These are phyloP conservation scores for Vicia faba DNA, from an alignment of 306 rosid species.

Conservation along the genomic window DNA sequence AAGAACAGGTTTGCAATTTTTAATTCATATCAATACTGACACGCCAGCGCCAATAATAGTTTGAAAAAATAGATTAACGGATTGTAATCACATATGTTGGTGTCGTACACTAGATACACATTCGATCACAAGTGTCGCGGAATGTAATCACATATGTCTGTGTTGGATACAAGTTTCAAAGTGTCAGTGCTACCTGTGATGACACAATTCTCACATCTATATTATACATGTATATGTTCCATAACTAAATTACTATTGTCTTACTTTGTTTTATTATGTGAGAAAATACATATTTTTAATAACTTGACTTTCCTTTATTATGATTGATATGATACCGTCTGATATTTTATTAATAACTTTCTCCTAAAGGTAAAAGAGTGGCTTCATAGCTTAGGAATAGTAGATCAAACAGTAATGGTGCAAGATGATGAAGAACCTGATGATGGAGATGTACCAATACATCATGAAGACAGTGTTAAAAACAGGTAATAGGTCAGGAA, in stretches of 20 bases:
- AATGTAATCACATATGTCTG: background rate
- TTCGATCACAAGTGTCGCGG: background rate
- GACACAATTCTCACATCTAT: constrained; percentile 3
- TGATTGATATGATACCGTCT: constrained; percentile 24
- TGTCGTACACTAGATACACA: background rate
- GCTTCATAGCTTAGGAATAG: constrained; percentile 85
- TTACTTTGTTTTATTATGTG: constrained; percentile 28
- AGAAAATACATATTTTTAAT: constrained; percentile 17
- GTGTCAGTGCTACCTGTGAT: background rate
- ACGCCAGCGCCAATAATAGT: background rate
- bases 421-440: constrained; percentile 89
- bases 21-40: background rate
- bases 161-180: background rate
- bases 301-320: constrained; percentile 33
- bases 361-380: constrained; percentile 78
- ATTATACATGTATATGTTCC: constrained; percentile 8
- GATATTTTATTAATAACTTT: constrained; percentile 25
- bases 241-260: constrained; percentile 11
- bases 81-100: background rate
- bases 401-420: constrained; percentile 69
- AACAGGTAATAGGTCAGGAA: constrained; percentile 54
- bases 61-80: background rate
- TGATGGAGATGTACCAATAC: constrained; percentile 72
- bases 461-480: constrained; percentile 60
- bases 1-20: constrained; percentile 74